Base-by-base conservation (phyloP, 352 stramenopile genomes). In the Phytophthora kernoviae region DNA sequence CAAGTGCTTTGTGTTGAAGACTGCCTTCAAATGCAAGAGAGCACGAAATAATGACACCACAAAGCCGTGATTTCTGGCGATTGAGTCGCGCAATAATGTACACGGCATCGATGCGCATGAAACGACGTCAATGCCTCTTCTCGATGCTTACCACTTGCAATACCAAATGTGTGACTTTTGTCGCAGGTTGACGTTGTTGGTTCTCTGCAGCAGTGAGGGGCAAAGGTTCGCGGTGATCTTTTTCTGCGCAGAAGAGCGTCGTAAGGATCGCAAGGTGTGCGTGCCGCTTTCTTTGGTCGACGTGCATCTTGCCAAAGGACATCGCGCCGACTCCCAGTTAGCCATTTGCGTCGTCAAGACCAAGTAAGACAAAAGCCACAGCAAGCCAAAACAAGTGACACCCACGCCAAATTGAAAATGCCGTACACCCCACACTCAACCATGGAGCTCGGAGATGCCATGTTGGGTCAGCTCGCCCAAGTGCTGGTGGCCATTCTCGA, bases 361-460 rank as follows among this genome's bases (percentile, higher is more conserved):
- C 27, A 66, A 56, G 42, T 8, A 48, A 48, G 42, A n/a, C 15
- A 18, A 14, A 37, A 43, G 18, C 12, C 37, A 18, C n/a, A 54
- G 48, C 27, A 61, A 52, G 36, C 27, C 40, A 51, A 49, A 50
- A 65, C n/a, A n/a, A n/a, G n/a, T n/a, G n/a, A n/a, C n/a, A n/a
- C 4, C 12, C 18, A 37, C 12, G 20, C 30, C 30, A 27, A 37
- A 6, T 45, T 27, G 27, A 12, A 27, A 18, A 72, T 72, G 64
- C 46, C 49, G 14, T 67, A 62, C 58, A 76, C 67, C 66, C 62
- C 69, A 26, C 55, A 69, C 54, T 70, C 69, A 11, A 58, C 66
- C 52, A 62, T 77, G 52, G 64, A 78, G 68, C 43, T 76, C 26
- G 69, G 71, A 32, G 72, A 79, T 39, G 66, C 72, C 53, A 21